Evolutionary conservation across 2,329 filamentous ascomycete genomes (phyloP), one percentile per base, ranked within the genome.

Genomic region (Emydomyces testavorans): DNA sequence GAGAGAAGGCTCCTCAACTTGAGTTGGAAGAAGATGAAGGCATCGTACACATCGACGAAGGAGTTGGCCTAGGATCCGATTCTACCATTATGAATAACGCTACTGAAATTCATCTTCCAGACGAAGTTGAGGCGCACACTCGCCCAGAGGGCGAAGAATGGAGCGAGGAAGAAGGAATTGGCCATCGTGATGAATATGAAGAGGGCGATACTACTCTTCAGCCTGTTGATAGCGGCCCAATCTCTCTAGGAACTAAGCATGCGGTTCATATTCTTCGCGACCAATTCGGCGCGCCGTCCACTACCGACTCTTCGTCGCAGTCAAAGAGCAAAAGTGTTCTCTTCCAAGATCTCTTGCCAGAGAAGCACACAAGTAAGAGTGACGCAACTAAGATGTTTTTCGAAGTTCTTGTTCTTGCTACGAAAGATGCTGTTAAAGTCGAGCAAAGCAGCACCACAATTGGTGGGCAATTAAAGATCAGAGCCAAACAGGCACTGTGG

Each of bases 301-400:
- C 85, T 26, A 81, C 79, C 4, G 83, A 81, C 39, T 73, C 76
- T 16, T 76, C 82, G 2, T 78, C 80, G 49, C 82, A 84, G 66
- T 80, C 88, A 58, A 83, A 82, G 64, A 83, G 83, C 63, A 76
- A 75, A 20, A 79, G 79, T 10, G 87, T 94, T 2, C 74, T 93
- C 2, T 95, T 98, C 73, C 90, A 95, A 59, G 84, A 94, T 50
- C 75, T 98, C 40, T 76, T 95, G 28, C 92, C 92, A 0, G 86
- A 94, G 66, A 70, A 75, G 54, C 78, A 77, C 52, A 90, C 90
- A 0, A 87, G 77, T 55, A 85, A 86, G 65, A 83, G 84, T 6
- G 92, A 96, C 59, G 92, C 92, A 0, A 98, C 92, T 36, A 95
- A 95, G 75, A 95, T 98, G 88, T 98, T 98, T 71, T 98, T 98